phyloP scores from a whole-genome alignment of 2,329 filamentous ascomycete species.

The Chrysoporthe austroafricana region DNA sequence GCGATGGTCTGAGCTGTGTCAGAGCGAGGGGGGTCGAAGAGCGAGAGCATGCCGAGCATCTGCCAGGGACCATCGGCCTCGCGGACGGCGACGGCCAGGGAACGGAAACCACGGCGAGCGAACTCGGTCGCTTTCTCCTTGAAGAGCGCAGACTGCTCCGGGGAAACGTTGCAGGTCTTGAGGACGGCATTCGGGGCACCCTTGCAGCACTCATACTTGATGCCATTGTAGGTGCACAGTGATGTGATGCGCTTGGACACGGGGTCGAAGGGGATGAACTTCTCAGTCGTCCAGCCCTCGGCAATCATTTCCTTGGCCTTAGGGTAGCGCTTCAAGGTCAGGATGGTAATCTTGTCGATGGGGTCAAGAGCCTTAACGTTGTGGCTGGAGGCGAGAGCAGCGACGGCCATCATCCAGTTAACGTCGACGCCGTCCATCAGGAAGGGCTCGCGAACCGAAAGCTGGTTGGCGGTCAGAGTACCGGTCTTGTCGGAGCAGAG shows the following conservation, averaged over 20 bases:
- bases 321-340: slow-evolving; percentile 76
- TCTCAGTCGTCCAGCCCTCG: slow-evolving; percentile 75
- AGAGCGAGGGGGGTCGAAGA: slow-evolving; percentile 80
- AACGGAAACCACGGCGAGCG: slow-evolving; percentile 78
- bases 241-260: slow-evolving; percentile 80
- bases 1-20: slow-evolving; percentile 79
- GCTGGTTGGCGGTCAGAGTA: slow-evolving; percentile 75
- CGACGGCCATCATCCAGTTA: slow-evolving; percentile 84
- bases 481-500: slow-evolving; percentile 84
- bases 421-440: slow-evolving; percentile 77
- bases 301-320: slow-evolving; percentile 76
- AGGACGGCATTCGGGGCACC: slow-evolving; percentile 78
- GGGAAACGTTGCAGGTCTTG: slow-evolving; percentile 67
- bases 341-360: slow-evolving; percentile 79
- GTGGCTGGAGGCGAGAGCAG: slow-evolving; percentile 76
- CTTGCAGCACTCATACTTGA: slow-evolving; percentile 74
- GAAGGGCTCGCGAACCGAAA: slow-evolving; percentile 77
- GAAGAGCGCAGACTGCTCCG: slow-evolving; percentile 68
- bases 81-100: slow-evolving; percentile 77
- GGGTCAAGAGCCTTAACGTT: slow-evolving; percentile 79
- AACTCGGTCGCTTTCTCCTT: slow-evolving; percentile 75
- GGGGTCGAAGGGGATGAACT: slow-evolving; percentile 78
- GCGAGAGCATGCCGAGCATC: slow-evolving; percentile 75
- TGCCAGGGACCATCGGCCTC: slow-evolving; percentile 76
- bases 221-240: slow-evolving; percentile 69